phyloP scores from a whole-genome alignment of 2,329 filamentous ascomycete genomes.

The Metarhizium guizhouense region DNA sequence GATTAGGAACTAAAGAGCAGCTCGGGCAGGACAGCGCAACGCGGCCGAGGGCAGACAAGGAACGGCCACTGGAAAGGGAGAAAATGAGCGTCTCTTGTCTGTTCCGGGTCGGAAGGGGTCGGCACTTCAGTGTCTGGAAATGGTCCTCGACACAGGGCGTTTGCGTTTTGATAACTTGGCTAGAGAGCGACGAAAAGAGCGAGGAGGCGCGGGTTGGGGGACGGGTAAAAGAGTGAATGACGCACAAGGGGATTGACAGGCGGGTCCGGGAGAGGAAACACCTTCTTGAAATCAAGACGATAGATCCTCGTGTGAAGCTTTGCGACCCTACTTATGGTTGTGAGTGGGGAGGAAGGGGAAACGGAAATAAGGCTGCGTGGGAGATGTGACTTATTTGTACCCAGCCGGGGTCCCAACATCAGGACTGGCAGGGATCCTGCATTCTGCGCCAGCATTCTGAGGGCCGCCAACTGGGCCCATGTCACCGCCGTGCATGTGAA shows the following conservation, averaged over 20 bases:
- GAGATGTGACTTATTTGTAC: constrained; percentile 6
- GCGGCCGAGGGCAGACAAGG: constrained; percentile 2
- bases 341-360: constrained; percentile 41
- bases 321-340: constrained; percentile 49
- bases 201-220: constrained; percentile 20
- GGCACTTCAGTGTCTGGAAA: constrained; percentile 10
- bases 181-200: constrained; percentile 48
- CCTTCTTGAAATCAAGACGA: constrained; percentile 38
- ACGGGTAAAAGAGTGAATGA: constrained; percentile 25
- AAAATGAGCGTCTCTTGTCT: constrained; percentile 2
- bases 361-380: constrained; percentile 12
- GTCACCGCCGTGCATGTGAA: background rate
- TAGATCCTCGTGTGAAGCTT: constrained; percentile 38
- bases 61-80: constrained; percentile 2
- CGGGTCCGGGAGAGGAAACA: constrained; percentile 46
- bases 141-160: background rate
- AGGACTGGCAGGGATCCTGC: constrained; percentile 6
- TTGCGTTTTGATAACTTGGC: constrained; percentile 8
- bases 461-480: background rate
- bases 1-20: constrained; percentile 14
- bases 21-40: constrained; percentile 1
- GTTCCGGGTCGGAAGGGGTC: background rate
- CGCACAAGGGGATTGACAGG: constrained; percentile 37
- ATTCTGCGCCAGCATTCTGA: constrained; percentile 3
- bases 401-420: background rate